Base-by-base conservation (phyloP, 2,329 filamentous ascomycete genomes). In the Zasmidium cellare region DNA sequence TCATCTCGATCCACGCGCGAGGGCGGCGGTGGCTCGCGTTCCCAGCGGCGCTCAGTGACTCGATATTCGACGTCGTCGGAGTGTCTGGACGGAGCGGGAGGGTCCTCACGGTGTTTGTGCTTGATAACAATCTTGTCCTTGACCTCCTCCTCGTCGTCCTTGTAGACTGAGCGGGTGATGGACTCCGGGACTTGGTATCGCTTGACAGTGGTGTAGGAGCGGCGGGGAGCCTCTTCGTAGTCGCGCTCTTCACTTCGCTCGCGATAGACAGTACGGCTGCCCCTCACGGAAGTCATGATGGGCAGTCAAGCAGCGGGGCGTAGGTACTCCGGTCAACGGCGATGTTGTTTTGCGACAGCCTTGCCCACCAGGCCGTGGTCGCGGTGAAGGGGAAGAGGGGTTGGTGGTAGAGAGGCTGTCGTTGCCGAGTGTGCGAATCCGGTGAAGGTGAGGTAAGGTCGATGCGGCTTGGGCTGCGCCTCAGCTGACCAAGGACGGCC, bases 131-230 rank as follows among this genome's bases (percentile, higher is more conserved):
- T 79, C 65, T 82, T 79, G 60, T 79, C 75, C 65, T 77, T 75
- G 25, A 69, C 70, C 20, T 67, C 68, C 58, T 78, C 76, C 31
- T 65, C 60, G 49, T 64, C 61, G 48, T 78, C 74, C 44, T 69
- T 59, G 54, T 66, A 64, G 28, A 67, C 60, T 12, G 60, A 61
- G 49, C 63, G 66, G 47, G 75, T 70, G 38, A 77, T 74, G 57
- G 74, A 74, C 53, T 82, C 79, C 51, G 80, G 80, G n/a, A 81
- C 72, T 60, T 79, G 78, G 76, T 87, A 87, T 66, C 84, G 82
- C 69, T 83, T 84, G 65, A 87, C 80, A 6, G 81, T 84, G 63
- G 80, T 82, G 66, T 80, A 82, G 61, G 74, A 77, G 53, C 77
- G 59, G 74, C 74, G 56, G 52, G 68, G 68, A 52, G 67, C 63